A percentile compares a stretch with the other conserved stretches of the same genome.
Evolutionary conservation across 352 stramenopile species (phyloP).

Genomic region (Thraustotheca clavata): DNA sequence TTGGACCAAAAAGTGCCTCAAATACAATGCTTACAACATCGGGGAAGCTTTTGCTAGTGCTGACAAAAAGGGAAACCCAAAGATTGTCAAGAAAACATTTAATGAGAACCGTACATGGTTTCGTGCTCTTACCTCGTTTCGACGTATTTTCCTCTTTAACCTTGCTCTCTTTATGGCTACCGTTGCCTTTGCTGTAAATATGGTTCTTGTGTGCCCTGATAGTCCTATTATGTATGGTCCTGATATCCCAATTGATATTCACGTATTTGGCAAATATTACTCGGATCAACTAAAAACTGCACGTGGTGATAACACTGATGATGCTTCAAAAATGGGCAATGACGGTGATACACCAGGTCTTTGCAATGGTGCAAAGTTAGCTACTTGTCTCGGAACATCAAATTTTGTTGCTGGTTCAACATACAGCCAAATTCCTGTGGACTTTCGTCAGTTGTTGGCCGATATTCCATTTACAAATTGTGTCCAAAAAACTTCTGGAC

Average conservation of each 20-base stretch:
- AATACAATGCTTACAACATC: conserved; percentile 67
- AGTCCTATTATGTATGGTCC: conserved; percentile 61
- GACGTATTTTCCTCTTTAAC: conserved; percentile 78
- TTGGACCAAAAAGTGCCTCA: conserved; percentile 82
- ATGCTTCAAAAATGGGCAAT: neutral
- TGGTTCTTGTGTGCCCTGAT: conserved; percentile 74
- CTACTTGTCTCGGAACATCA: conserved; percentile 50
- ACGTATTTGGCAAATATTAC: conserved; percentile 51
- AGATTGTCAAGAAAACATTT: conserved; percentile 81
- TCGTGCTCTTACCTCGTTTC: conserved; percentile 66
- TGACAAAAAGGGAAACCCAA: conserved; percentile 76
- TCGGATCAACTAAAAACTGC: neutral
- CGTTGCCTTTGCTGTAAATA: conserved; percentile 59
- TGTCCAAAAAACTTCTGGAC: conserved; percentile 43
- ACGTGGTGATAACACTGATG: conserved; percentile 18
- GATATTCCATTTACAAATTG: conserved; percentile 69
- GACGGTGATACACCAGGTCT: neutral
- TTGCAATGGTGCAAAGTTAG: conserved; percentile 57
- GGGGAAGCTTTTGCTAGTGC: conserved; percentile 58
- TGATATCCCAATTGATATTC: conserved; percentile 37
- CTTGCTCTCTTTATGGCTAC: conserved; percentile 59
- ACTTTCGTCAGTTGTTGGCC: conserved; percentile 61
- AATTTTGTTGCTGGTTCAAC: conserved; percentile 31
- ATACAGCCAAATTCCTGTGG: conserved; percentile 42
- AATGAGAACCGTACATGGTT: conserved; percentile 71